These are phyloP conservation scores for Skeletonema costatum DNA, from an alignment of 108 stramenopile genomes.

Conservation along the genomic window DNA sequence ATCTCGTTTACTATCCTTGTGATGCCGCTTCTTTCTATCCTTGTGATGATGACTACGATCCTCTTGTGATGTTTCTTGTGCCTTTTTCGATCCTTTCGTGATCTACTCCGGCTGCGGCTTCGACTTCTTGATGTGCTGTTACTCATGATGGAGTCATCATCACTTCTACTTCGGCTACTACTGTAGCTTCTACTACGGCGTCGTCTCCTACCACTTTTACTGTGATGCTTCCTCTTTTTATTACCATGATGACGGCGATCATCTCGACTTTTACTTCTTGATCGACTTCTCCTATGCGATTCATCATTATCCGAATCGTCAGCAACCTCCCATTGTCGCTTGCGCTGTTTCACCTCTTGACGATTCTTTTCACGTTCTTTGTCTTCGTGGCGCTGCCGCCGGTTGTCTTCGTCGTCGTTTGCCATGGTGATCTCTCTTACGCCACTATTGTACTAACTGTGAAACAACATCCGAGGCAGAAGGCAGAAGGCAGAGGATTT, in stretches of 20 bases:
- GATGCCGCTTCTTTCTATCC: slow-evolving; percentile 13
- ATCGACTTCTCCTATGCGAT: slow-evolving; percentile 13
- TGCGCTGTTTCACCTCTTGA: slow-evolving; percentile 26
- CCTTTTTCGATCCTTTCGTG: slow-evolving; percentile 22
- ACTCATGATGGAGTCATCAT: neutral
- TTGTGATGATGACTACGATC: neutral
- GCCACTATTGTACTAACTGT: neutral
- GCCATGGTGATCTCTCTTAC: neutral
- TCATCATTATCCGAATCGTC: slow-evolving; percentile 12
- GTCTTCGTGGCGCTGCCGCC: slow-evolving; percentile 25
- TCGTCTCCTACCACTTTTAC: slow-evolving; percentile 11
- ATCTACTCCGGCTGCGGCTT: neutral
- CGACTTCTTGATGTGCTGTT: neutral
- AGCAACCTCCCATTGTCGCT: slow-evolving; percentile 41
- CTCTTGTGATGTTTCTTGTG: slow-evolving; percentile 11
- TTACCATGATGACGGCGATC: slow-evolving; percentile 14
- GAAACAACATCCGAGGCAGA: too few species aligned
- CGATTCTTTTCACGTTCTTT: slow-evolving; percentile 34
- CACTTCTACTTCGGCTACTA: neutral
- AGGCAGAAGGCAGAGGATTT: too few species aligned
- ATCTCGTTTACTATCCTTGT: slow-evolving; percentile 31
- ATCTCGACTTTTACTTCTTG: neutral
- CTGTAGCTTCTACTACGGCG: slow-evolving; percentile 11
- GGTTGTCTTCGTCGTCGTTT: slow-evolving; percentile 29
- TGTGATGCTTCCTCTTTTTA: slow-evolving; percentile 19